Evolutionary conservation across 1,139 yeast species (phyloP).

Genomic region (Debaryomyces subglobosus): DNA sequence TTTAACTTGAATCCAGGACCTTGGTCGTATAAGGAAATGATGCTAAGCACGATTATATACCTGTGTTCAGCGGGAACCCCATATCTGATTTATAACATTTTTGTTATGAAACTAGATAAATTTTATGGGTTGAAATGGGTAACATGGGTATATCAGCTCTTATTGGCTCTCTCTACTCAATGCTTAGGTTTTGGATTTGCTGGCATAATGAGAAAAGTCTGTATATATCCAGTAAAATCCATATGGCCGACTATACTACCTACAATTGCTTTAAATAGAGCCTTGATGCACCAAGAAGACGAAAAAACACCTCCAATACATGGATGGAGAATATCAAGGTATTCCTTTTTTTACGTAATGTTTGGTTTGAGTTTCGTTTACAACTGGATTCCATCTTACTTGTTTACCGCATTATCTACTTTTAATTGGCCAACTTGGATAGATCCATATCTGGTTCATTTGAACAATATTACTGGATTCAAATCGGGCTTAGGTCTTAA

Average conservation of each 20-base stretch:
- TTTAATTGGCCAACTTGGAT: slow-evolving; percentile 57
- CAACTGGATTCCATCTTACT: slow-evolving; percentile 48
- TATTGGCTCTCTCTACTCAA: slow-evolving; percentile 45
- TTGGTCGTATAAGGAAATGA: slow-evolving; percentile 72
- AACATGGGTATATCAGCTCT: slow-evolving; percentile 38
- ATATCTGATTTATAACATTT: slow-evolving; percentile 46
- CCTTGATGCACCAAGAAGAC: slow-evolving; percentile 39
- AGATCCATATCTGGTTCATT: slow-evolving; percentile 41
- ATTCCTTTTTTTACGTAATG: slow-evolving; percentile 40
- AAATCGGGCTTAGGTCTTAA: slow-evolving; percentile 45
- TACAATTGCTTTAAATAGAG: slow-evolving; percentile 46
- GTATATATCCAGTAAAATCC: slow-evolving; percentile 49
- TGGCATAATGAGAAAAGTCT: slow-evolving; percentile 45
- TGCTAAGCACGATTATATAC: slow-evolving; percentile 51
- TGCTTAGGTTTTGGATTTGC: slow-evolving; percentile 53
- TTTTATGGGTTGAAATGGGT: slow-evolving; percentile 53
- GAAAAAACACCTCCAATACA: slow-evolving; percentile 15
- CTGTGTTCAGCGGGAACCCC: slow-evolving; percentile 51
- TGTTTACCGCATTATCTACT: slow-evolving; percentile 44
- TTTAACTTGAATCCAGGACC: slow-evolving; percentile 47
- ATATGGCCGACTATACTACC: slow-evolving; percentile 53
- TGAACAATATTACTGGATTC: slow-evolving; percentile 43
- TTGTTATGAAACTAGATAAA: slow-evolving; percentile 48
- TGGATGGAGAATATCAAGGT: slow-evolving; percentile 47
- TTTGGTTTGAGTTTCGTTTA: slow-evolving; percentile 38